phyloP scores from a whole-genome alignment of 192 early-diverging fungal genomes.

The Cladochytrium replicatum region DNA sequence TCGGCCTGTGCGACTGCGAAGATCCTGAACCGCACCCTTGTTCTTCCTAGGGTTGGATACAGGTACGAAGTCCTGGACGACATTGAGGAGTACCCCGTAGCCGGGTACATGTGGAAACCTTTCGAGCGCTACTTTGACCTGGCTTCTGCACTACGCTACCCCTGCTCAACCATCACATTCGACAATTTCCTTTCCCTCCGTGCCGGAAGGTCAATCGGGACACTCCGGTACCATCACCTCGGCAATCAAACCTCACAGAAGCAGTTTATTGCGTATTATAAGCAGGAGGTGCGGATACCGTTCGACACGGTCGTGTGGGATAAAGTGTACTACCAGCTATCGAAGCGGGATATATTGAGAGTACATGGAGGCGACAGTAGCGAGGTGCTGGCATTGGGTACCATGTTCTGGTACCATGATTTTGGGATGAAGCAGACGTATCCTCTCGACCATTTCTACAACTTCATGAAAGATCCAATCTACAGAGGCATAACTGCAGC shows the following conservation, averaged over 20 bases:
- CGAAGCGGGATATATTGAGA: background rate
- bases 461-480: background rate
- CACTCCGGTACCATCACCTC: conserved; percentile 22
- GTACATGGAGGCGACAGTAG: conserved; percentile 11
- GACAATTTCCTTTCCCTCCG: conserved; percentile 24
- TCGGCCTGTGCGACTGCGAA: conserved; percentile 26
- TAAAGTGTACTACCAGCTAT: conserved; percentile 16
- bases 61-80: conserved; percentile 3
- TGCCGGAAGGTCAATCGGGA: conserved; percentile 1
- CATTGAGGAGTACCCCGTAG: conserved; percentile 4
- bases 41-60: conserved; percentile 25
- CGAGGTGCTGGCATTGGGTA: conserved; percentile 18
- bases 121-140: conserved; percentile 30
- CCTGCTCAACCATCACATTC: conserved; percentile 18
- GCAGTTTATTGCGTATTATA: conserved; percentile 27
- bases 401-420: conserved; percentile 30
- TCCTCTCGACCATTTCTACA: conserved; percentile 8
- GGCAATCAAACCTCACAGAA: conserved; percentile 16
- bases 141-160: background rate
- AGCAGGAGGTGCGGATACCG: conserved; percentile 3
- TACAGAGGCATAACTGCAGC: background rate
- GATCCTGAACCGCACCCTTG: conserved; percentile 21
- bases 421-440: conserved; percentile 17
- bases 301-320: conserved; percentile 21
- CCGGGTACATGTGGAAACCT: conserved; percentile 19